phyloP scores from a whole-genome alignment of 225 moss, liverwort and hornwort genomes.

The Sphagnum contortum region DNA sequence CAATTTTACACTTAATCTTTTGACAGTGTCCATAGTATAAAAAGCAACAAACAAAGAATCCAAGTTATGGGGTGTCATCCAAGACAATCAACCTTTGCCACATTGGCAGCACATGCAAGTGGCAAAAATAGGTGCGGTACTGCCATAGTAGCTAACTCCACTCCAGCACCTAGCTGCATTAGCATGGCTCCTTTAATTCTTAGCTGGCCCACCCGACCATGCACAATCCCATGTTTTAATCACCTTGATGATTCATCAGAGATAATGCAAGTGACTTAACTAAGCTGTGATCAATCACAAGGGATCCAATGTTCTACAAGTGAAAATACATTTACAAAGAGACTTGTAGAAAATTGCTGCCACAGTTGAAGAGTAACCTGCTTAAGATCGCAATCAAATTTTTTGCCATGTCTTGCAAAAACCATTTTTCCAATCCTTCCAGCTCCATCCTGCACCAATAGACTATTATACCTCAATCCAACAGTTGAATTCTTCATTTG shows the following conservation, averaged over 20 bases:
- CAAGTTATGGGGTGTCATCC: conserved; percentile 1
- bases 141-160: conserved; percentile 84
- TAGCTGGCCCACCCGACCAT: conserved; percentile 49
- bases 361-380: conserved; percentile 32
- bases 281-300: no score
- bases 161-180: conserved; percentile 95
- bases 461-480: no score
- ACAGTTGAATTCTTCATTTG: no score
- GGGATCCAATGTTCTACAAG: no score
- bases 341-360: no score
- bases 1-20: no score
- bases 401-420: conserved; percentile 99
- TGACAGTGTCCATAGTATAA: not conserved
- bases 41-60: not conserved
- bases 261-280: no score
- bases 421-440: conserved; percentile 97
- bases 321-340: no score
- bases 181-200: conserved; percentile 91
- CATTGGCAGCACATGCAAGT: conserved; percentile 93
- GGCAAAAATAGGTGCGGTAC: conserved; percentile 77
- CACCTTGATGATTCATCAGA: conserved; percentile 21
- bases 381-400: conserved; percentile 92
- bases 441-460: conserved; percentile 71
- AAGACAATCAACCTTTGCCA: conserved; percentile 74
- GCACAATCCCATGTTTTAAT: not conserved